Conservation (phyloP, 352 stramenopile species). For the Phytopythium oedochilum region DNA sequence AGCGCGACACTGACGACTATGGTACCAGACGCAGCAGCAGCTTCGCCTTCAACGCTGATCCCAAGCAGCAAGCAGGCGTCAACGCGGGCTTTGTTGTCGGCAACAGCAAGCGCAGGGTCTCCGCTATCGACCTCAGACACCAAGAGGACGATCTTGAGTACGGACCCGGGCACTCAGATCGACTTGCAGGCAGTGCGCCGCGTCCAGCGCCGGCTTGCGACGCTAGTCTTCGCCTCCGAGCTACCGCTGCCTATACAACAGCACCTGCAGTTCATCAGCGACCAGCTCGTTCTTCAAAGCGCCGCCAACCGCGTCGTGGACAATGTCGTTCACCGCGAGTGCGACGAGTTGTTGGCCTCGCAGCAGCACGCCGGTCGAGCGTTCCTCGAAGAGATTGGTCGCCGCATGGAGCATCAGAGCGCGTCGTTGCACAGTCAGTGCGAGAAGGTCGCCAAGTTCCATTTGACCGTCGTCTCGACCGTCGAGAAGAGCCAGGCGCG, state of each 20-base stretch:
- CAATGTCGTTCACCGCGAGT: conserved; percentile 38
- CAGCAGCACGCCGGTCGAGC: conserved; percentile 44
- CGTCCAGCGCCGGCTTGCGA: conserved; percentile 70
- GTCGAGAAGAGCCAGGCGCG: conserved; percentile 55
- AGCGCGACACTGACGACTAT: background rate
- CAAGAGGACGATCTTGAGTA: background rate
- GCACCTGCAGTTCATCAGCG: conserved; percentile 38
- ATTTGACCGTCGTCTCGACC: conserved; percentile 35
- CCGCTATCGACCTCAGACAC: background rate
- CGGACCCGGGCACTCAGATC: conserved; percentile 8
- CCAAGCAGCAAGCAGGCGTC: background rate
- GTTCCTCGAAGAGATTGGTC: conserved; percentile 57
- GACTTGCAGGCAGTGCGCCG: conserved; percentile 81
- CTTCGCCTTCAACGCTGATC: background rate
- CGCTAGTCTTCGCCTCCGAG: conserved; percentile 70
- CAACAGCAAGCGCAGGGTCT: background rate
- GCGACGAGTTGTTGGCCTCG: conserved; percentile 36
- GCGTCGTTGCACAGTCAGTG: conserved; percentile 43
- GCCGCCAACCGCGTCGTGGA: conserved; percentile 75
- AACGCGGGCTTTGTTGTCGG: background rate
- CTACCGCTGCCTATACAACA: conserved; percentile 41
- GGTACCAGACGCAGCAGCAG: background rate
- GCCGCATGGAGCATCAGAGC: conserved; percentile 52
- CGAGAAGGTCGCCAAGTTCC: conserved; percentile 65
- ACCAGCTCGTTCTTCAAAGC: conserved; percentile 55